These are phyloP conservation scores for Phytophthora hybrid DNA, from an alignment of 352 stramenopile genomes.

Conservation along the genomic window DNA sequence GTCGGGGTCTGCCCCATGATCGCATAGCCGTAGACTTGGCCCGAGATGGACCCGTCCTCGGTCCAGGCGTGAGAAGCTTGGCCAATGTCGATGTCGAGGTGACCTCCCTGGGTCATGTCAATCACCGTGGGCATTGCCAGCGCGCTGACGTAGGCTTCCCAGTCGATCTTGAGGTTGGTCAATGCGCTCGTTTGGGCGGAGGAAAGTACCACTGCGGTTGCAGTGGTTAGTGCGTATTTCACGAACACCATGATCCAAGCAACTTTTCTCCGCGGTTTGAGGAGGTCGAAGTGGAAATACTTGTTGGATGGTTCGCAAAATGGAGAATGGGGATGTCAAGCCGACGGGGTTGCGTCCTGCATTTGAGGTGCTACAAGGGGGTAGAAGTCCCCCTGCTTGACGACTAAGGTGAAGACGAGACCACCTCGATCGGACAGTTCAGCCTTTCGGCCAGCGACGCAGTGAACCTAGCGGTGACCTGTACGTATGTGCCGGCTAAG, in stretches of 20 bases:
- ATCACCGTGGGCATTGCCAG: slow-evolving; percentile 43
- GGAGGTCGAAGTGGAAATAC: not conserved
- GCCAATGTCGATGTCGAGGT: slow-evolving; percentile 47
- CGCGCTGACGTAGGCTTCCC: slow-evolving; percentile 39
- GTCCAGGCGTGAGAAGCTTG: slow-evolving; percentile 41
- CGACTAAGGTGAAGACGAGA: not conserved
- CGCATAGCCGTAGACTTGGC: slow-evolving; percentile 41
- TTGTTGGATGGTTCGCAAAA: not conserved
- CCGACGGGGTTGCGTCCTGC: not conserved
- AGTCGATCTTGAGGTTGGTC: slow-evolving; percentile 43
- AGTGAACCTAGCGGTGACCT: not conserved
- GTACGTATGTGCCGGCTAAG: not conserved
- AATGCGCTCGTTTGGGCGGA: slow-evolving; percentile 4
- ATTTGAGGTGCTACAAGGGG: not conserved
- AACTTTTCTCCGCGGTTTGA: not conserved
- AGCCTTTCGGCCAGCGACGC: not conserved
- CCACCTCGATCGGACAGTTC: not conserved
- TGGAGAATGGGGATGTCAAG: slow-evolving; percentile 1
- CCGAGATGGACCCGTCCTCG: slow-evolving; percentile 26
- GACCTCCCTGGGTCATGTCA: slow-evolving; percentile 38
- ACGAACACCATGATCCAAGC: not conserved
- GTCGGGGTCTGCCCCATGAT: slow-evolving; percentile 31
- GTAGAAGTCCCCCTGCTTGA: not conserved
- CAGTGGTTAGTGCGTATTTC: slow-evolving; percentile 3
- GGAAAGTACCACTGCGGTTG: slow-evolving; percentile 2